phyloP scores from a whole-genome alignment of 73 alveolate species.

The Paraurostyla sp. region DNA sequence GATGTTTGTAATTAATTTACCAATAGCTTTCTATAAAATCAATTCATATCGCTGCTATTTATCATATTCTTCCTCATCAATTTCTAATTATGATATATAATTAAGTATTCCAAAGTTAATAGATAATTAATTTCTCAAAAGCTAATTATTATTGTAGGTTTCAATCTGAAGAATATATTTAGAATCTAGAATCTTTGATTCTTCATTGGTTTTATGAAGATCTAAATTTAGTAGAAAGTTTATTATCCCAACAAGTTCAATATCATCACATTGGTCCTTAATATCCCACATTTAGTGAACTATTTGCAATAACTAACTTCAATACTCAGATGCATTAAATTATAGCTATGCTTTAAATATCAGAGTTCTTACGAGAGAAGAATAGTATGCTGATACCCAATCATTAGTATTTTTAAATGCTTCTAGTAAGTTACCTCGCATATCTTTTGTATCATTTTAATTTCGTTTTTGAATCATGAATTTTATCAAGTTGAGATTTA shows the following conservation, averaged over 20 bases:
- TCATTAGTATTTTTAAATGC: background rate
- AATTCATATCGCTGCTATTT: background rate
- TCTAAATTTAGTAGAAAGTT: background rate
- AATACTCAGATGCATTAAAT: background rate
- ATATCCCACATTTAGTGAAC: constrained; percentile 8
- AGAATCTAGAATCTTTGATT: background rate
- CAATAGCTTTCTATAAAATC: background rate
- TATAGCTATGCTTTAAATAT: background rate
- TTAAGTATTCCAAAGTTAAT: background rate
- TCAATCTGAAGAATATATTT: background rate
- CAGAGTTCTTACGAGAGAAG: background rate
- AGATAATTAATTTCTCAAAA: background rate
- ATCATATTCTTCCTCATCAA: background rate
- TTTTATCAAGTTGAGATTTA: background rate
- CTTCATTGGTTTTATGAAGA: background rate
- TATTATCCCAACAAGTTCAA: background rate
- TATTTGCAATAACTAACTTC: background rate
- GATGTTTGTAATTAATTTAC: background rate
- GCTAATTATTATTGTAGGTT: background rate
- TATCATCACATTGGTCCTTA: background rate
- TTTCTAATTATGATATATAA: background rate
- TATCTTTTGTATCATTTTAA: background rate
- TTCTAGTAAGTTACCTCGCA: background rate
- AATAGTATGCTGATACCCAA: background rate
- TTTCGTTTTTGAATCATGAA: background rate